phyloP scores from a whole-genome alignment of 1,284 basidiomycete genomes.

The Sanguinoderma infundibulare region DNA sequence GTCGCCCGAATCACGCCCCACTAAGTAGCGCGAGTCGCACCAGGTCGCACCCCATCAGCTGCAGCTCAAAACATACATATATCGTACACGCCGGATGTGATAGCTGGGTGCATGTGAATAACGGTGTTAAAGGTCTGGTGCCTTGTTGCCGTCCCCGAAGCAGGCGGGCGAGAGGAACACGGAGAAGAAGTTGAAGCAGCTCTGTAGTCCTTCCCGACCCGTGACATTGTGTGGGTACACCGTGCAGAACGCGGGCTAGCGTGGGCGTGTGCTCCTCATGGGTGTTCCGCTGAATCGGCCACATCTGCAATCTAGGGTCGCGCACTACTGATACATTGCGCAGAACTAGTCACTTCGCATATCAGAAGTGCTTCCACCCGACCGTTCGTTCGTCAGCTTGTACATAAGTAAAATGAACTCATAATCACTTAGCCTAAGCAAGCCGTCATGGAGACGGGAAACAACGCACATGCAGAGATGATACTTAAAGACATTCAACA shows the following conservation, averaged over 20 bases:
- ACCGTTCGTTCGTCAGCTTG: neutral
- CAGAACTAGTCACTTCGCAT: neutral
- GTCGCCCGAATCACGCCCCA: too few species aligned
- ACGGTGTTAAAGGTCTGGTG: too few species aligned
- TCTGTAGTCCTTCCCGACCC: neutral
- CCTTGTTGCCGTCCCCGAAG: neutral
- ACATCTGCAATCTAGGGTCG: neutral
- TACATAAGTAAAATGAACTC: too few species aligned
- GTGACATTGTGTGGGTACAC: conserved; percentile 6
- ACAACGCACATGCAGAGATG: neutral
- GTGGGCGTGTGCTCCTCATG: neutral
- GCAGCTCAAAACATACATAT: too few species aligned
- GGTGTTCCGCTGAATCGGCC: neutral
- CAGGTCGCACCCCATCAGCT: too few species aligned
- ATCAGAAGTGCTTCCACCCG: neutral
- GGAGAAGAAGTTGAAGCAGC: neutral
- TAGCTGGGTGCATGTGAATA: too few species aligned
- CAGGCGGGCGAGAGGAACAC: neutral
- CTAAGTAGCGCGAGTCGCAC: too few species aligned
- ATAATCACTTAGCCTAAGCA: too few species aligned
- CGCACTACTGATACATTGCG: neutral
- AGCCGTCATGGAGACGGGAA: too few species aligned
- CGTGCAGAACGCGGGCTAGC: too few species aligned
- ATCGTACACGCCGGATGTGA: too few species aligned
- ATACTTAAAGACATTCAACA: too few species aligned